phyloP scores from a whole-genome alignment of 192 early-diverging fungal species.

The Coemansia sp. region DNA sequence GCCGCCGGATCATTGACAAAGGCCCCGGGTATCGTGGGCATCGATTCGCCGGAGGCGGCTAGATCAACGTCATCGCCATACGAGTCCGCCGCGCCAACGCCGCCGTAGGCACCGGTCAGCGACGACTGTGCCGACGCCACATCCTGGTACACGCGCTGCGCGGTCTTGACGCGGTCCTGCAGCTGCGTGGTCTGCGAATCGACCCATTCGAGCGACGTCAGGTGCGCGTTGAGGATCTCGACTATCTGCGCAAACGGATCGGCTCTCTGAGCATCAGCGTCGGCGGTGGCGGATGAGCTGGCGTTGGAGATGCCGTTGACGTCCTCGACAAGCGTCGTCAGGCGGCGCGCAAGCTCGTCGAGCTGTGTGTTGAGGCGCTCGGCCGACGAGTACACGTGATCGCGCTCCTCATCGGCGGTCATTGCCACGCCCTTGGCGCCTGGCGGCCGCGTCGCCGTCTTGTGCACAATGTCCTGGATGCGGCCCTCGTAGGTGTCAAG shows the following conservation, averaged over 20 bases:
- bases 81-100: neutral
- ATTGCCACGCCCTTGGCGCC: constrained; percentile 18
- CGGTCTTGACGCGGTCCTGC: constrained; percentile 44
- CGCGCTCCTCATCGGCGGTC: constrained; percentile 82
- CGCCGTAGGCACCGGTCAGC: constrained; percentile 14
- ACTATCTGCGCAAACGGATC: constrained; percentile 75
- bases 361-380: constrained; percentile 84
- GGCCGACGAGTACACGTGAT: constrained; percentile 80
- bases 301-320: constrained; percentile 65
- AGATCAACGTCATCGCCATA: neutral
- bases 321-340: constrained; percentile 81
- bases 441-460: constrained; percentile 58
- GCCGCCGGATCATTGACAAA: constrained; percentile 27
- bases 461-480: constrained; percentile 48
- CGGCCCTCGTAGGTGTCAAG: constrained; percentile 77
- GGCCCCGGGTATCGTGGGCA: constrained; percentile 29
- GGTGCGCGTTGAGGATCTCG: constrained; percentile 86
- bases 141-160: constrained; percentile 43
- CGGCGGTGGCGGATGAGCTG: neutral
- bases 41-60: neutral
- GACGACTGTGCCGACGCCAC: constrained; percentile 32
- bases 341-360: constrained; percentile 78
- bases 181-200: constrained; percentile 59
- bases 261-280: constrained; percentile 11
- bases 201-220: constrained; percentile 92